Percentiles rank a stretch among this genome's conserved stretches.
These are phyloP conservation scores for Jamesozyma rosinii DNA, from an alignment of 805 yeast genomes.

Conservation along the genomic window DNA sequence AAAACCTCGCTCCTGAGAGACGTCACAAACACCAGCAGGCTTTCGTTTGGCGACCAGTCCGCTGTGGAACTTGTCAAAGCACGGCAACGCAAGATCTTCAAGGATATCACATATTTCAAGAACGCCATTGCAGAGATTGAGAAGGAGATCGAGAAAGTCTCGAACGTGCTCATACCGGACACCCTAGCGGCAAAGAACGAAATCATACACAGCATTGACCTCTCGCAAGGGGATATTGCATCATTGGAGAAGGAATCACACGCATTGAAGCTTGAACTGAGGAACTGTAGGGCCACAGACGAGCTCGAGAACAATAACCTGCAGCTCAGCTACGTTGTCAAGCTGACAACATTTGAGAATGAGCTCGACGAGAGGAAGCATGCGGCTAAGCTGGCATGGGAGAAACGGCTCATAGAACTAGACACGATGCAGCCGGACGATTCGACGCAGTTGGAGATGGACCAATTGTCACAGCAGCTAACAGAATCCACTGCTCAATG, in stretches of 20 bases:
- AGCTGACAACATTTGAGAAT: conserved; percentile 19
- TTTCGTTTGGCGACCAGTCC: conserved; percentile 25
- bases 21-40: conserved; percentile 5
- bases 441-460: conserved; percentile 21
- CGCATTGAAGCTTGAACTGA: conserved; percentile 14
- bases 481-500: conserved; percentile 11
- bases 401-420: conserved; percentile 15
- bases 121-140: conserved; percentile 24
- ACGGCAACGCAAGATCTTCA: conserved; percentile 25
- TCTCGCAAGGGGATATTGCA: background rate
- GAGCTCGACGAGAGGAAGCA: conserved; percentile 14
- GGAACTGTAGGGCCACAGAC: conserved; percentile 9
- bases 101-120: conserved; percentile 23
- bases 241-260: conserved; percentile 10
- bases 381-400: conserved; percentile 14
- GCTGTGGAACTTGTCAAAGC: conserved; percentile 27
- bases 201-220: conserved; percentile 14
- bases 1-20: conserved; percentile 3
- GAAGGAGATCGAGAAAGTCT: conserved; percentile 16
- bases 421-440: conserved; percentile 29
- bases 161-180: conserved; percentile 18
- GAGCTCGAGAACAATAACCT: conserved; percentile 18
- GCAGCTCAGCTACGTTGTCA: conserved; percentile 16
- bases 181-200: conserved; percentile 15
- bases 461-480: conserved; percentile 22